These are phyloP conservation scores for Lotmaria passim DNA, from an alignment of 208 protist species.

Conservation along the genomic window DNA sequence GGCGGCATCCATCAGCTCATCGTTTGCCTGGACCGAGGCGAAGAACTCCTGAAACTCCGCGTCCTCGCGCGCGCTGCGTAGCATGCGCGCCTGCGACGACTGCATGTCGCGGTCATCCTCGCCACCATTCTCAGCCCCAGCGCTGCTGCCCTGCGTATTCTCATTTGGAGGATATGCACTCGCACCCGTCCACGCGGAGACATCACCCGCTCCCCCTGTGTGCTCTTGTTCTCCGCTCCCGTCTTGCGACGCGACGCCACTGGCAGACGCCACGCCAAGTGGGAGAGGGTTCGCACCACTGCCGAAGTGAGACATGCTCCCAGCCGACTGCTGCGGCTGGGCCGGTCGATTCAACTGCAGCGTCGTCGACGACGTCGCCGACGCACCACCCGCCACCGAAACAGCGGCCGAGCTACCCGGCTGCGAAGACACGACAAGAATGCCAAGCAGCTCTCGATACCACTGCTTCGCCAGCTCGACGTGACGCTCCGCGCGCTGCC, in stretches of 20 bases:
- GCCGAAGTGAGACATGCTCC: conserved; percentile 29
- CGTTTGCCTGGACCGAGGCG: conserved; percentile 47
- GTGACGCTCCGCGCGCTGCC: conserved; percentile 36
- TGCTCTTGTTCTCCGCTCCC: too few species aligned
- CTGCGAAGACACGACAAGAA: conserved; percentile 35
- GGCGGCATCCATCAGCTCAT: conserved; percentile 63
- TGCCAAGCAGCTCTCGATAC: conserved; percentile 59
- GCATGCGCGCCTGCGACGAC: conserved; percentile 7
- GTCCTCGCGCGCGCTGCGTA: conserved; percentile 53
- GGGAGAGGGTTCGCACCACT: conserved; percentile 22
- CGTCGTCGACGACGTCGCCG: neutral
- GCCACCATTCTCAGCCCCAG: too few species aligned
- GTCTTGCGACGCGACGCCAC: neutral
- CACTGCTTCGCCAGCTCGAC: conserved; percentile 49
- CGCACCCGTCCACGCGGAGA: too few species aligned
- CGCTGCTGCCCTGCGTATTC: too few species aligned
- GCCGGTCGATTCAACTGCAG: conserved; percentile 28
- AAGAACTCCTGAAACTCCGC: conserved; percentile 78
- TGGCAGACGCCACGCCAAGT: neutral
- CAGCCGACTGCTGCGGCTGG: conserved; percentile 14
- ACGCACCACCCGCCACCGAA: neutral
- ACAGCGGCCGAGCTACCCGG: neutral
- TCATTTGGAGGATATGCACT: too few species aligned
- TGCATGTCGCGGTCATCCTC: too few species aligned
- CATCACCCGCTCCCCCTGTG: too few species aligned